These are phyloP conservation scores for Naganishia kalamii DNA, from an alignment of 768 basidiomycete genomes.

Conservation along the genomic window DNA sequence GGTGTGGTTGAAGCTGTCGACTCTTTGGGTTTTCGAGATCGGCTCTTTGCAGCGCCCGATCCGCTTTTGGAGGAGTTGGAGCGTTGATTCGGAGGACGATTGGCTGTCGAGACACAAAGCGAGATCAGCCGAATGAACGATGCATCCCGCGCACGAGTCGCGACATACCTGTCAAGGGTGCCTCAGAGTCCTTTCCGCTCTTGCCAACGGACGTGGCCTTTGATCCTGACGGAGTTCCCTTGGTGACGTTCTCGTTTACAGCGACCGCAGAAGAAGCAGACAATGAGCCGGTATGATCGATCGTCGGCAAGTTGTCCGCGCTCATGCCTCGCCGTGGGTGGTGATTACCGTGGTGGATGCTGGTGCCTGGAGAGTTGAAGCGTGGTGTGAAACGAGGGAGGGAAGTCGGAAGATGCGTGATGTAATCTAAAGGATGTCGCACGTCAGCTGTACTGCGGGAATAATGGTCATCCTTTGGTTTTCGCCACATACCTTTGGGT, in stretches of 20 bases:
- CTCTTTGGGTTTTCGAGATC: constrained; percentile 1
- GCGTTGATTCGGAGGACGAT: constrained; percentile 7
- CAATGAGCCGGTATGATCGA: background rate
- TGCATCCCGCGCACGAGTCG: background rate
- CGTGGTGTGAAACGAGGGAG: background rate
- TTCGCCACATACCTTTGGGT: background rate
- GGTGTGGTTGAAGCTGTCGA: background rate
- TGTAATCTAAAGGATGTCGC: no score
- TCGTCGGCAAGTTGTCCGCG: constrained; percentile 14
- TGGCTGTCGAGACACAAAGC: background rate
- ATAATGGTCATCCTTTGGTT: background rate
- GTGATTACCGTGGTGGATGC: background rate
- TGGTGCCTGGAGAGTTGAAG: background rate
- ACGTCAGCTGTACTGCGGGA: constrained; percentile 5
- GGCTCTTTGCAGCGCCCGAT: background rate
- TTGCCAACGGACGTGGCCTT: background rate
- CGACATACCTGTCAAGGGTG: background rate
- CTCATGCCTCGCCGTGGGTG: constrained; percentile 13
- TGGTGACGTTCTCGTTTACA: background rate
- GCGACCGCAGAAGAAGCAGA: background rate
- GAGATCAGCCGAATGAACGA: background rate
- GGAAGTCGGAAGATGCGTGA: no score
- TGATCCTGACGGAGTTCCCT: background rate
- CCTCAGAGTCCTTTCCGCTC: background rate
- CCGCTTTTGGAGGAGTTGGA: constrained; percentile 1